Percentiles rank a stretch among this genome's conserved stretches.
Conservation (phyloP, 2,329 filamentous ascomycete genomes). For the Xylariaceae sp. region DNA sequence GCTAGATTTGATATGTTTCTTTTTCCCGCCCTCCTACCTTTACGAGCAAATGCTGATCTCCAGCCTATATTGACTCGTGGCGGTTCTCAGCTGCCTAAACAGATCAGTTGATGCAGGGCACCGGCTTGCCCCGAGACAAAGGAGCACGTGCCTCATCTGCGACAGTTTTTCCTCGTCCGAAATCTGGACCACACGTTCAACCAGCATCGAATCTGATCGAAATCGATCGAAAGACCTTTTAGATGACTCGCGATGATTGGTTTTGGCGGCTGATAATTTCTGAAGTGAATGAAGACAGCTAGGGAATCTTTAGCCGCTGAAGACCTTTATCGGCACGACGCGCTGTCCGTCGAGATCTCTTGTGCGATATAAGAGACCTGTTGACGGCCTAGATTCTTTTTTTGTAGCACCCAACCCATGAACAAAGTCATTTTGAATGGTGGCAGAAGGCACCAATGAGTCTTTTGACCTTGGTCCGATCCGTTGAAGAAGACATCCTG, state of each 20-base stretch:
- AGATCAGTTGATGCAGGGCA: neutral
- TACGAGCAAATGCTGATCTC: neutral
- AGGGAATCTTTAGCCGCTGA: no score
- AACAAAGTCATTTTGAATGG: neutral
- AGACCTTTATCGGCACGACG: no score
- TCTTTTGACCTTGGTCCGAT: conserved; percentile 18
- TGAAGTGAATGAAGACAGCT: neutral
- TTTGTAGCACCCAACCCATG: neutral
- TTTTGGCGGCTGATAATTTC: neutral
- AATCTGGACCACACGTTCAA: neutral
- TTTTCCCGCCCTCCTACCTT: no score
- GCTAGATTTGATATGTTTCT: no score
- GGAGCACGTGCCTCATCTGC: neutral
- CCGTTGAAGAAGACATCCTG: neutral
- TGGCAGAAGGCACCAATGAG: conserved; percentile 23
- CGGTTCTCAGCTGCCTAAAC: neutral
- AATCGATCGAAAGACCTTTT: neutral
- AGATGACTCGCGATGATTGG: neutral
- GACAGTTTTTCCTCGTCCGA: neutral
- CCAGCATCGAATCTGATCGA: neutral
- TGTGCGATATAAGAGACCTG: no score
- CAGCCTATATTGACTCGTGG: neutral
- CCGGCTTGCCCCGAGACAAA: neutral
- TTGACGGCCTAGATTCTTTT: neutral
- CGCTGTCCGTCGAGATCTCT: no score